Evolutionary conservation across 164 flowering plant genomes (phyloP).

Genomic region (Nymphaea colorata): DNA sequence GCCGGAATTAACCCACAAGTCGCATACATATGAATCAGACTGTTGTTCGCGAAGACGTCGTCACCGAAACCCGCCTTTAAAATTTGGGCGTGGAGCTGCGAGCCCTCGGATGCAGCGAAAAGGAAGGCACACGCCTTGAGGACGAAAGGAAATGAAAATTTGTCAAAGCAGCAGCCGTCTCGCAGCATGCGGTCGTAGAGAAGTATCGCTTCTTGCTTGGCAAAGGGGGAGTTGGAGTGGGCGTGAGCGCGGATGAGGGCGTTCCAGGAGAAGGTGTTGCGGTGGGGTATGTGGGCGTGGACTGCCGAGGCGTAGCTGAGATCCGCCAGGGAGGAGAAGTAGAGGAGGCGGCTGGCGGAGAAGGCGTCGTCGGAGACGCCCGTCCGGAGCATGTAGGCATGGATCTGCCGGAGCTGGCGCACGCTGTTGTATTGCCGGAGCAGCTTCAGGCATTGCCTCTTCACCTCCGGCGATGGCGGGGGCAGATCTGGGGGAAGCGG

Average conservation of each 20-base stretch:
- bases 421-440: slow-evolving; percentile 25
- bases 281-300: slow-evolving; percentile 24
- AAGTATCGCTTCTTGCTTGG: slow-evolving; percentile 13
- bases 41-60: slow-evolving; percentile 22
- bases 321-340: slow-evolving; percentile 26
- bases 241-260: slow-evolving; percentile 43
- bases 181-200: slow-evolving; percentile 26
- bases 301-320: slow-evolving; percentile 35
- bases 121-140: slow-evolving; percentile 38
- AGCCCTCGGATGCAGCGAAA: slow-evolving; percentile 22
- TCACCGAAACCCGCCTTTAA: slow-evolving; percentile 22
- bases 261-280: slow-evolving; percentile 66
- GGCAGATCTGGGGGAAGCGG: neutral
- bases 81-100: slow-evolving; percentile 28
- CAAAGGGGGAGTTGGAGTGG: slow-evolving; percentile 6
- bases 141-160: slow-evolving; percentile 24
- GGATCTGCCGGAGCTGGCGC: slow-evolving; percentile 54
- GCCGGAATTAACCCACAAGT: slow-evolving; percentile 18
- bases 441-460: slow-evolving; percentile 9
- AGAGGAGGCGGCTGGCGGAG: slow-evolving; percentile 30
- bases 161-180: slow-evolving; percentile 17
- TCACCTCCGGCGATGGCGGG: neutral
- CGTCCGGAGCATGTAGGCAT: slow-evolving; percentile 46
- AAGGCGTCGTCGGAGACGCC: slow-evolving; percentile 15
- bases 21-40: slow-evolving; percentile 34